phyloP scores from a whole-genome alignment of 1,139 yeast species.

The Scheffersomyces titani region DNA sequence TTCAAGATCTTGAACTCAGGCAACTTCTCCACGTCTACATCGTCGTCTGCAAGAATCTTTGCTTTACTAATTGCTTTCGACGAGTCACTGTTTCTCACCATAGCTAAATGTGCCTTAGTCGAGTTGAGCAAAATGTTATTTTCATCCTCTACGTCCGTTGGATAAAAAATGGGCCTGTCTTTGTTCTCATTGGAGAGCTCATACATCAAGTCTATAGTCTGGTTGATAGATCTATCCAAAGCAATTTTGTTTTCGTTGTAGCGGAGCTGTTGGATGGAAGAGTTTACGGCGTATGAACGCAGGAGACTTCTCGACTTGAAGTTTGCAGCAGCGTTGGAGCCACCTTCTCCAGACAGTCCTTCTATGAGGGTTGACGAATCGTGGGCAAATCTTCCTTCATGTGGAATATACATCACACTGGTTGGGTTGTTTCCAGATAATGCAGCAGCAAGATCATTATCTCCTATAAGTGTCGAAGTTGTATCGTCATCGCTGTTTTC shows the following conservation, averaged over 20 bases:
- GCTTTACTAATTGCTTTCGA: constrained; percentile 33
- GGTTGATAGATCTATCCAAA: constrained; percentile 62
- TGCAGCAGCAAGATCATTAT: constrained; percentile 2
- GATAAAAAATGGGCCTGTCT: constrained; percentile 67
- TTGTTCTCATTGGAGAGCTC: constrained; percentile 59
- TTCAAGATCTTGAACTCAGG: constrained; percentile 62
- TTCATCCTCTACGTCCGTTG: constrained; percentile 39
- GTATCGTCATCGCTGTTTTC: constrained; percentile 15
- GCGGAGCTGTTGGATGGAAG: constrained; percentile 64
- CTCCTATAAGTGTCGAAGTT: constrained; percentile 13
- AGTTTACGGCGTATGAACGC: constrained; percentile 24
- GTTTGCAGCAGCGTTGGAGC: constrained; percentile 10
- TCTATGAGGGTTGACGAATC: constrained; percentile 32
- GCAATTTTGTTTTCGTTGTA: constrained; percentile 68
- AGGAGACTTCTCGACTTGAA: constrained; percentile 2
- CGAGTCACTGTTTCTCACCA: constrained; percentile 46
- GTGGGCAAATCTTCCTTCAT: constrained; percentile 25
- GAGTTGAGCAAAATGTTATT: constrained; percentile 45
- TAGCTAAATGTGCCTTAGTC: constrained; percentile 49
- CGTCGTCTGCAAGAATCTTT: constrained; percentile 19
- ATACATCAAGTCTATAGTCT: constrained; percentile 53
- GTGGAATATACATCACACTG: constrained; percentile 34
- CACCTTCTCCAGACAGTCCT: constrained; percentile 21
- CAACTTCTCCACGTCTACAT: constrained; percentile 19
- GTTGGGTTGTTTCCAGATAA: constrained; percentile 16